Evolutionary conservation across 1,139 yeast species (phyloP), one percentile per base, ranked within the genome.

Genomic region (Entelexis paramagnoliae): DNA sequence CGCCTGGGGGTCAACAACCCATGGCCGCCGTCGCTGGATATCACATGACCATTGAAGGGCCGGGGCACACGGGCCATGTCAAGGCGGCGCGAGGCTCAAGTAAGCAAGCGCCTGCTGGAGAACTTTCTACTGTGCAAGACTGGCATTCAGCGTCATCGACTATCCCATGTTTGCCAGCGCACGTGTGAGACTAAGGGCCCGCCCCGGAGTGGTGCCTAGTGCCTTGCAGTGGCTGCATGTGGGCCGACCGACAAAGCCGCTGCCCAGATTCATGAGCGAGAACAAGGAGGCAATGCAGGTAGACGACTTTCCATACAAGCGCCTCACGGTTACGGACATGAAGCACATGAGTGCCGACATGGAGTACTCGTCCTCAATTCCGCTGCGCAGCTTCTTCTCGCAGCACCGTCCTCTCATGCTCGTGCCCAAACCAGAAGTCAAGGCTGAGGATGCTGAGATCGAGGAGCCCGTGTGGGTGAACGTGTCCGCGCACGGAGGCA

Each of bases 391-490:
- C 46, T 62, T 64, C 49, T 59, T 63, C 45, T 61, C 65, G 35
- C 65, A 65, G 51, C 65, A 64, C 51, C 56, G 66, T 13, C 67
- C 67, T 19, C 57, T 64, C 35, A 55, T 64, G 59, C 56, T 56
- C 11, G 54, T 58, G 43, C 44, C 51, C 20, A 34, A 44, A 32
- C 58, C 58, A 16, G 47, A 49, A 6, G 34, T 24, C 8, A 34
- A 26, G 24, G 6, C 24, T 16, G 20, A 22, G 46, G 26, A 30
- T 14, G n/a, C 30, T 2, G 46, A 30, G 8, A 26, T 17, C 9
- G 43, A 24, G 35, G 43, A 46, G 19, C 32, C 51, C 17, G 56
- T 51, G n/a, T 59, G 57, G 55, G 62, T 59, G 16, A 55, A 52
- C 33, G 55, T 57, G 7, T 45, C 52, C 13, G 19, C 39, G 32